phyloP scores from a whole-genome alignment of 768 basidiomycete genomes.

The Mycena leptocephala region DNA sequence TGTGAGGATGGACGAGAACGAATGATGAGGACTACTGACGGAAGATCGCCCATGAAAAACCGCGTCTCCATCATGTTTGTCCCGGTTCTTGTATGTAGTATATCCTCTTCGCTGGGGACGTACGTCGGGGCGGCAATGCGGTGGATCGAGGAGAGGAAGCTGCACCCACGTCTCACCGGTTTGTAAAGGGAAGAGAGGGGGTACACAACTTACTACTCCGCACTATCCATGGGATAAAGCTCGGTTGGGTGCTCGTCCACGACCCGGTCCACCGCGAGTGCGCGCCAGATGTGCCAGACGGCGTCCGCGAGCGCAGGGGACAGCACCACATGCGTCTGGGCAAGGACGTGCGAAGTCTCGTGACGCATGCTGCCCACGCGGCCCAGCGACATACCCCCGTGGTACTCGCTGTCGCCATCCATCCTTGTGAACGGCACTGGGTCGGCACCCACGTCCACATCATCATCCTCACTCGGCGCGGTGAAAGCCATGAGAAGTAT shows the following conservation, averaged over 20 bases:
- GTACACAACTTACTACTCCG: conserved; percentile 26
- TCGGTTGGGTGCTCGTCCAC: conserved; percentile 59
- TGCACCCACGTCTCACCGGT: conserved; percentile 46
- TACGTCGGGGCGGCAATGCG: conserved; percentile 87
- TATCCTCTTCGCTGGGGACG: conserved; percentile 88
- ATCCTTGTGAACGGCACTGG: no score
- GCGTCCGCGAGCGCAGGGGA: conserved; percentile 63
- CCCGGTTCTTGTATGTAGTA: conserved; percentile 88
- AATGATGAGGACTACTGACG: conserved; percentile 52
- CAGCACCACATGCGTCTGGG: conserved; percentile 41
- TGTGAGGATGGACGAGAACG: conserved; percentile 13
- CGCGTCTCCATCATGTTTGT: conserved; percentile 92
- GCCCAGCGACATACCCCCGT: conserved; percentile 54
- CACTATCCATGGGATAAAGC: conserved; percentile 82
- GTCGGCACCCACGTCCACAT: no score
- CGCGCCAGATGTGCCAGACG: conserved; percentile 67
- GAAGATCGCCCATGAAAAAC: conserved; percentile 77
- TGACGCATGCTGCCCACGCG: no score
- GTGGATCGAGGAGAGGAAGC: conserved; percentile 88
- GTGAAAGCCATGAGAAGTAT: conserved; percentile 19
- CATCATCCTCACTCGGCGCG: not conserved
- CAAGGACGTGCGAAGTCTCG: conserved; percentile 74
- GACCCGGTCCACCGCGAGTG: conserved; percentile 54
- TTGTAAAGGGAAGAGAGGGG: not conserved
- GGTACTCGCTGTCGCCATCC: conserved; percentile 1